Percentiles rank a stretch among this genome's conserved stretches.
Conservation (phyloP, 768 basidiomycete genomes). For the Lepiota venenata region DNA sequence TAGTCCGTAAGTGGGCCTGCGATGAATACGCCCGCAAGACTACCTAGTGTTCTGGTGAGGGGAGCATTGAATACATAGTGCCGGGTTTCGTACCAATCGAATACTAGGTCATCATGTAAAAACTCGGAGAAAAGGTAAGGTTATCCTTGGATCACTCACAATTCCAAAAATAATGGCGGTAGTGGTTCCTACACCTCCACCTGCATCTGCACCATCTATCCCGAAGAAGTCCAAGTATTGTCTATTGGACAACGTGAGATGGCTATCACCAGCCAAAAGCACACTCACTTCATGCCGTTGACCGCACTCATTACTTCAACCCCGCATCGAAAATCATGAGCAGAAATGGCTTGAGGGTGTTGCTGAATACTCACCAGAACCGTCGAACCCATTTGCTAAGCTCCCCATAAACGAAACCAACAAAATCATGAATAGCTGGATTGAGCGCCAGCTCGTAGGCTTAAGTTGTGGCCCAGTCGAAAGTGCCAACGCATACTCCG, state of each 20-base stretch:
- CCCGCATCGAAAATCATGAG: background rate
- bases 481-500: conserved; percentile 41
- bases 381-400: conserved; percentile 45
- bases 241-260: conserved; percentile 14
- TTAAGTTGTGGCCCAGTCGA: conserved; percentile 40
- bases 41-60: background rate
- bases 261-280: no score
- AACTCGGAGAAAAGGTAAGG: background rate
- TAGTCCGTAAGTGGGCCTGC: conserved; percentile 40
- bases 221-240: conserved; percentile 40
- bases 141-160: conserved; percentile 20
- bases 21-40: conserved; percentile 33
- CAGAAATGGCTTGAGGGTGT: background rate
- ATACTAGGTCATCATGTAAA: conserved; percentile 25
- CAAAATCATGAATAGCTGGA: conserved; percentile 39
- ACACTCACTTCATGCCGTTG: conserved; percentile 42
- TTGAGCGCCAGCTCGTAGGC: conserved; percentile 31
- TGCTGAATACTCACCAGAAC: conserved; percentile 30
- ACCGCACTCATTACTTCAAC: conserved; percentile 42
- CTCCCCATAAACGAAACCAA: conserved; percentile 43
- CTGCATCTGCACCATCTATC: conserved; percentile 34
- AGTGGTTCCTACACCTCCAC: conserved; percentile 40
- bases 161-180: conserved; percentile 46
- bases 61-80: background rate
- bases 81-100: conserved; percentile 31